phyloP scores from a whole-genome alignment of 805 yeast species.

The Brettanomyces anomalus region DNA sequence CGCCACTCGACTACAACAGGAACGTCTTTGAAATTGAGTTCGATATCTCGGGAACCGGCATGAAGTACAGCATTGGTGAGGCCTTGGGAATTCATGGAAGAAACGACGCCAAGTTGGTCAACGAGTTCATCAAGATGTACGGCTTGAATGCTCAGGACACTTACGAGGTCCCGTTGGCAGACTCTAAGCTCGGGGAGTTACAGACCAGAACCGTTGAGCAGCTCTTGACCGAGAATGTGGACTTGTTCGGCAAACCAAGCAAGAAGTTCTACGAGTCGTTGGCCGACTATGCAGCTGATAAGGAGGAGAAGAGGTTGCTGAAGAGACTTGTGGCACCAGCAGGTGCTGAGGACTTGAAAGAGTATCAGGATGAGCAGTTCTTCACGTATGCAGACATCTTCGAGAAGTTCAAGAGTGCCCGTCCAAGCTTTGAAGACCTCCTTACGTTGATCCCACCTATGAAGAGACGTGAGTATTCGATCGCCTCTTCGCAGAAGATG shows the following conservation, averaged over 20 bases:
- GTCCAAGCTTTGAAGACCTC: constrained; percentile 65
- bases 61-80: constrained; percentile 90
- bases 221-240: constrained; percentile 70
- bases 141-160: constrained; percentile 62
- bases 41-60: constrained; percentile 82
- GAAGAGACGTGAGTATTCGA: constrained; percentile 95
- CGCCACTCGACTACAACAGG: constrained; percentile 84
- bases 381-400: constrained; percentile 75
- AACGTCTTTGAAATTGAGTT: constrained; percentile 95
- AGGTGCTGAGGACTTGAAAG: constrained; percentile 80
- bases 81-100: constrained; percentile 94
- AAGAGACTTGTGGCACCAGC: constrained; percentile 60
- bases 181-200: constrained; percentile 49
- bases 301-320: constrained; percentile 52
- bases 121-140: constrained; percentile 59
- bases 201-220: constrained; percentile 82
- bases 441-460: constrained; percentile 71
- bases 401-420: constrained; percentile 70
- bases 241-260: constrained; percentile 90
- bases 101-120: constrained; percentile 58
- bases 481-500: constrained; percentile 89
- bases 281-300: constrained; percentile 64
- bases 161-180: constrained; percentile 46
- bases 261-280: constrained; percentile 86
- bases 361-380: constrained; percentile 76